phyloP scores from a whole-genome alignment of 164 flowering plant genomes.

The Magnolia kwangsiensis region DNA sequence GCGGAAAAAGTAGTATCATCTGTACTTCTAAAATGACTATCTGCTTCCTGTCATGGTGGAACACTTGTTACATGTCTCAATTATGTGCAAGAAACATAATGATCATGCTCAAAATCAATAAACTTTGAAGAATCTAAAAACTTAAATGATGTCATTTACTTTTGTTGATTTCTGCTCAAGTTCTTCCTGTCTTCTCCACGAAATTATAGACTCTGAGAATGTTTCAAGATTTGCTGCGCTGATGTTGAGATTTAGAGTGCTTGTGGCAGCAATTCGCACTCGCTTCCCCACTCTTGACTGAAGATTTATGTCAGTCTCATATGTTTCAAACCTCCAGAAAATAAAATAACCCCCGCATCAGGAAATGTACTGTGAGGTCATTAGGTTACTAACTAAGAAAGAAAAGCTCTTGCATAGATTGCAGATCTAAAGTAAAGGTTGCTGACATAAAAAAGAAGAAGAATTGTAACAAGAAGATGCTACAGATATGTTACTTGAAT shows the following conservation, averaged over 20 bases:
- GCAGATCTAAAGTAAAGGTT: not conserved
- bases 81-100: not conserved
- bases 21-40: conserved; percentile 21
- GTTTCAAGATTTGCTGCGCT: conserved; percentile 87
- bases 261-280: conserved; percentile 82
- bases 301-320: conserved; percentile 38
- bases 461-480: not conserved
- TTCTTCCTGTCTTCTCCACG: conserved; percentile 85
- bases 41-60: conserved; percentile 48
- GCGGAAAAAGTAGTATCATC: conserved; percentile 62
- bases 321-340: conserved; percentile 80
- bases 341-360: not conserved
- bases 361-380: not conserved
- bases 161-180: conserved; percentile 64
- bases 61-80: conserved; percentile 1
- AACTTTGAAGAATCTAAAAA: not conserved
- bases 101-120: not conserved
- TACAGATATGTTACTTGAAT: conserved; percentile 62
- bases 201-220: conserved; percentile 54
- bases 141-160: conserved; percentile 45
- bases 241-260: conserved; percentile 67
- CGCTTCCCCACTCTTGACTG: conserved; percentile 60
- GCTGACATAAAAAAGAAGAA: not conserved
- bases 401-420: not conserved
- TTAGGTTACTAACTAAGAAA: not conserved